Evolutionary conservation across 2,329 filamentous ascomycete genomes (phyloP).

Genomic region (Tolypocladium tundrense): DNA sequence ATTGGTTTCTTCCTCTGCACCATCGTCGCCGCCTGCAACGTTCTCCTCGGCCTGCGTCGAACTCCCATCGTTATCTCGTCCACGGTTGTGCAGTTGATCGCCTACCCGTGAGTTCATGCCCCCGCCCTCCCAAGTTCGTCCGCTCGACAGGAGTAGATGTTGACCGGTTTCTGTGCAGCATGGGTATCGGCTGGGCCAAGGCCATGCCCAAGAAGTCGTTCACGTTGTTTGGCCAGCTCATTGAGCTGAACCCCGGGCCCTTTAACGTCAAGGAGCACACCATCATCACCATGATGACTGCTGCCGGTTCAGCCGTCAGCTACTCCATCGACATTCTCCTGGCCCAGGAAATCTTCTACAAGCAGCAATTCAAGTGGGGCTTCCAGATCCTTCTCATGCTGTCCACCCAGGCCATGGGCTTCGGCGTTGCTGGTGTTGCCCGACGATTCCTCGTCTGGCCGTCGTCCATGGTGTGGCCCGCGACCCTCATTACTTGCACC

Average conservation of each 20-base stretch:
- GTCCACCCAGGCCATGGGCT: conserved; percentile 53
- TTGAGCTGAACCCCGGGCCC: conserved; percentile 28
- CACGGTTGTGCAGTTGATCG: conserved; percentile 44
- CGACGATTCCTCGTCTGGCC: conserved; percentile 51
- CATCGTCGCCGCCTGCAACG: conserved; percentile 45
- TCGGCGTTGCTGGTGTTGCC: conserved; percentile 50
- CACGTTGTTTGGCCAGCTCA: conserved; percentile 17
- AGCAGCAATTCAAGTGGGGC: conserved; percentile 40
- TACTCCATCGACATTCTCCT: conserved; percentile 31
- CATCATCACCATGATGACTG: conserved; percentile 36
- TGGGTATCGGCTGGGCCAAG: conserved; percentile 22
- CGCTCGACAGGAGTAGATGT: neutral
- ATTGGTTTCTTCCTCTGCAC: conserved; percentile 49
- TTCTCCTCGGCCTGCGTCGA: conserved; percentile 38
- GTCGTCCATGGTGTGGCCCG: conserved; percentile 56
- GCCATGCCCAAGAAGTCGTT: conserved; percentile 19
- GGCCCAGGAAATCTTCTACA: conserved; percentile 36
- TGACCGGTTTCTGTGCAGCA: conserved; percentile 3
- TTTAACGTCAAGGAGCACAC: conserved; percentile 39
- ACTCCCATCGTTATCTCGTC: conserved; percentile 41
- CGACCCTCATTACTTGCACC: conserved; percentile 48
- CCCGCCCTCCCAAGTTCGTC: neutral
- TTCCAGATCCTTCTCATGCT: conserved; percentile 51
- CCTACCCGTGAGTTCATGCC: conserved; percentile 30
- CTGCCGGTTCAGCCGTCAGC: conserved; percentile 21